Base-by-base conservation (phyloP, 2,329 filamentous ascomycete species). In the Cladosporium austrohemisphaericum region DNA sequence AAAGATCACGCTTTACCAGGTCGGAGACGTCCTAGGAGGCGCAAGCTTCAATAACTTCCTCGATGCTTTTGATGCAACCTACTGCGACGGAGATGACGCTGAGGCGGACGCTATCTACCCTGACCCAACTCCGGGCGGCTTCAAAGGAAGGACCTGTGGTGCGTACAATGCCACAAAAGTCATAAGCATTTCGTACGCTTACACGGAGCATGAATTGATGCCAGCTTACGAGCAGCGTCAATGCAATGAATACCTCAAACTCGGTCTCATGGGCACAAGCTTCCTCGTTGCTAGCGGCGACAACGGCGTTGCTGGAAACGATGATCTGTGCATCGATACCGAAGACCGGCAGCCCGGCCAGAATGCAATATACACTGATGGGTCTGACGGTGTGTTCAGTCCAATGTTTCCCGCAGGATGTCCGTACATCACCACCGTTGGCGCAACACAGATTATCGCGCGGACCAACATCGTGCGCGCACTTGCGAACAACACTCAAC, bases 211-310 rank as follows among this genome's bases (percentile, higher is more conserved):
- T n/a, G 72, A 74, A 43, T 64, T 76, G 6, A 71, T 74, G 1
- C 65, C 68, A 5, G 65, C 64, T 50, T 81, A 80, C 58, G 71
- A 75, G 52, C 56, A 68, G 41, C 68, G 78, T 3, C 77, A 81
- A 62, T 80, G 77, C 59, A 64, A 69, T 49, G 76, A 80, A 66
- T 80, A 76, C 61, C 72, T 79, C 71, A 80, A 81, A 66, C 71
- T 80, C 2, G 76, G 73, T 14, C 70, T 79, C 25, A 71, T 72
- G 57, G 77, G 76, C 16, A 68, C 77, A 9, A 72, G 73, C 1
- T 64, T 81, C 13, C 52, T 80, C 26, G 77, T 74, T 55, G 74
- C 75, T 1, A 73, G 70, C 3, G 76, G 76, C n/a, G 76, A 78
- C 59, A 70, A 63, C 44, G 65, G 65, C 31, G 66, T 68, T 6